phyloP scores from a whole-genome alignment of 352 stramenopile genomes.

The Pythium phragmiticola region DNA sequence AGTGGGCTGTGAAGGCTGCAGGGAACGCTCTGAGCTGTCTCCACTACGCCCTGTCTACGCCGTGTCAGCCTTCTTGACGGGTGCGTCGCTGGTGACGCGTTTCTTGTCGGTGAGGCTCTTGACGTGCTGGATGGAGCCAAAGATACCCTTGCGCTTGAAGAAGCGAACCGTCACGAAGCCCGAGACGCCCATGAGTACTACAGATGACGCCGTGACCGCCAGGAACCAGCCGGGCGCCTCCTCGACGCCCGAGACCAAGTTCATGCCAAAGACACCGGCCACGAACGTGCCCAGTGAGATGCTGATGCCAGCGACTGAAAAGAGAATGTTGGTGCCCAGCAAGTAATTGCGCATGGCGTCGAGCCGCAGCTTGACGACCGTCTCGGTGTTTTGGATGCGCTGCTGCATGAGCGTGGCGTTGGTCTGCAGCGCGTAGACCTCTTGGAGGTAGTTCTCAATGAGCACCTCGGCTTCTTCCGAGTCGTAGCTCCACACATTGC shows the following conservation, averaged over 20 bases:
- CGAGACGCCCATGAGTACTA: slow-evolving; percentile 41
- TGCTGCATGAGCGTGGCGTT: slow-evolving; percentile 53
- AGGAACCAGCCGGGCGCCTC: slow-evolving; percentile 53
- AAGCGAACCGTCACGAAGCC: slow-evolving; percentile 43
- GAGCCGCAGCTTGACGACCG: slow-evolving; percentile 70
- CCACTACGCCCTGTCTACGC: no score
- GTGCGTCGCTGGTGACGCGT: not conserved
- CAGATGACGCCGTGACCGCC: slow-evolving; percentile 40
- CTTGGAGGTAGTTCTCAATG: slow-evolving; percentile 76
- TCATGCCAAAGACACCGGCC: slow-evolving; percentile 73
- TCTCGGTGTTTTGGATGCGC: slow-evolving; percentile 78
- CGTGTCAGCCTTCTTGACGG: not conserved
- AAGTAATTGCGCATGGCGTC: slow-evolving; percentile 81
- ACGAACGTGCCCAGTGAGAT: slow-evolving; percentile 64
- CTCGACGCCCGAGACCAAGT: slow-evolving; percentile 54
- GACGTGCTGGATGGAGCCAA: slow-evolving; percentile 9
- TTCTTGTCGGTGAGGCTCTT: not conserved
- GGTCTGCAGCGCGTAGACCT: slow-evolving; percentile 77
- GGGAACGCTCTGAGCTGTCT: slow-evolving; percentile 24
- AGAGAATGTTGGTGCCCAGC: slow-evolving; percentile 68
- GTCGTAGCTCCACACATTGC: slow-evolving; percentile 61
- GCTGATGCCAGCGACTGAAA: slow-evolving; percentile 67
- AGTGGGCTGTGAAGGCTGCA: no score
- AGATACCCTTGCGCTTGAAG: slow-evolving; percentile 57
- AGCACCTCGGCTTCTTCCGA: slow-evolving; percentile 71